Conservation (phyloP, 306 rosid species). For the Trichosanthes truncata region DNA sequence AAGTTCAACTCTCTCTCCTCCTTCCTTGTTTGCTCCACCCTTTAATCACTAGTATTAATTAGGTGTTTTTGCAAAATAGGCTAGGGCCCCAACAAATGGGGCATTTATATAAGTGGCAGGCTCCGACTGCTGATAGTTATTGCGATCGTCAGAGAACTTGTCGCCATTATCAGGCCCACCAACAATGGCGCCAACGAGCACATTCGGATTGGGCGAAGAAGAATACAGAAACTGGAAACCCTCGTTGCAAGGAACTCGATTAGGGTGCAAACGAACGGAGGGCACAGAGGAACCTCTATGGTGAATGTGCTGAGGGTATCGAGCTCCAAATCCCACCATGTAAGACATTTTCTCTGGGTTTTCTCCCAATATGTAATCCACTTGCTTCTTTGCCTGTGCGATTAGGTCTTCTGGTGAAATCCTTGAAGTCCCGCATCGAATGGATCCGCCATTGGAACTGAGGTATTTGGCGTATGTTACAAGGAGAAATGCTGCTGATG, state of each 20-base stretch:
- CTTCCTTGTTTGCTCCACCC: neutral
- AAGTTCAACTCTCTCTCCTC: neutral
- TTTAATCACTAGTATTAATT: neutral
- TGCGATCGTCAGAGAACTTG: conserved; percentile 56
- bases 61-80: conserved; percentile 8
- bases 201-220: conserved; percentile 55
- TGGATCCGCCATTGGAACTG: conserved; percentile 21
- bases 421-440: conserved; percentile 36
- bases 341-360: conserved; percentile 64
- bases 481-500: conserved; percentile 50
- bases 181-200: conserved; percentile 64
- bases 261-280: conserved; percentile 29
- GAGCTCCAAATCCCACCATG: conserved; percentile 79
- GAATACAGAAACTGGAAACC: conserved; percentile 51
- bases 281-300: conserved; percentile 82
- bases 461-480: conserved; percentile 57
- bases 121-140: conserved; percentile 75
- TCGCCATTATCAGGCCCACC: conserved; percentile 84
- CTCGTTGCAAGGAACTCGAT: conserved; percentile 35
- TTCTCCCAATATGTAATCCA: conserved; percentile 70
- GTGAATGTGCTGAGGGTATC: conserved; percentile 53
- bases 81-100: conserved; percentile 69
- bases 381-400: conserved; percentile 55
- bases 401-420: conserved; percentile 33
- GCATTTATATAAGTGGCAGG: conserved; percentile 91